phyloP scores from a whole-genome alignment of 2,329 filamentous ascomycete species.

The Biscogniauxia marginata region DNA sequence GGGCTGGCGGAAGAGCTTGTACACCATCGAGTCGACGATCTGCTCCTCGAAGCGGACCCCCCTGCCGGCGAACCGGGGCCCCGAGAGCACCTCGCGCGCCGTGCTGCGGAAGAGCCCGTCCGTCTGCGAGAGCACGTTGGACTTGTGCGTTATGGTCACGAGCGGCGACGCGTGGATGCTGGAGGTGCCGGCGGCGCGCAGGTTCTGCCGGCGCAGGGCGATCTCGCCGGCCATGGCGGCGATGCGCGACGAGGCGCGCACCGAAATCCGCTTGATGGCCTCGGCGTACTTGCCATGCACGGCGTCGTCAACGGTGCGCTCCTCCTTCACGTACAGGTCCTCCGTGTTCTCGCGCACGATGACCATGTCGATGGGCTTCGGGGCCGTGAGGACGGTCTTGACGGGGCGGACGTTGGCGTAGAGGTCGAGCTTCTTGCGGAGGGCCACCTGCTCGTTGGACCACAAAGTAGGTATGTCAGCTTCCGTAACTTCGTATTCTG shows the following conservation, averaged over 20 bases:
- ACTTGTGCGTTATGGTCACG: conserved; percentile 98
- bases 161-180: conserved; percentile 68
- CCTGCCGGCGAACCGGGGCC: conserved; percentile 55
- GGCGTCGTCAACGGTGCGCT: conserved; percentile 74
- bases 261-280: conserved; percentile 95
- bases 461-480: background rate
- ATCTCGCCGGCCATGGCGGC: conserved; percentile 94
- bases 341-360: conserved; percentile 99
- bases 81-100: conserved; percentile 69
- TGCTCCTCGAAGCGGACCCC: conserved; percentile 81
- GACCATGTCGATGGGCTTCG: conserved; percentile 84
- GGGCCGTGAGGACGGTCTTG: conserved; percentile 70
- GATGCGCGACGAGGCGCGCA: conserved; percentile 81
- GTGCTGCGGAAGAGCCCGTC: conserved; percentile 92
- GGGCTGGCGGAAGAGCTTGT: conserved; percentile 98
- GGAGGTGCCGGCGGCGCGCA: conserved; percentile 58
- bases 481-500: no score
- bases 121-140: conserved; percentile 93
- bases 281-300: conserved; percentile 82
- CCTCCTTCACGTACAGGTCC: conserved; percentile 97
- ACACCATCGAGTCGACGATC: conserved; percentile 99
- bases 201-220: conserved; percentile 79
- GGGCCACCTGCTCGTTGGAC: conserved; percentile 54
- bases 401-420: conserved; percentile 98
- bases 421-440: conserved; percentile 90